Evolutionary conservation across 2,329 filamentous ascomycete species (phyloP), one percentile per base, ranked within the genome.

Genomic region (Monosporascus cannonballus): DNA sequence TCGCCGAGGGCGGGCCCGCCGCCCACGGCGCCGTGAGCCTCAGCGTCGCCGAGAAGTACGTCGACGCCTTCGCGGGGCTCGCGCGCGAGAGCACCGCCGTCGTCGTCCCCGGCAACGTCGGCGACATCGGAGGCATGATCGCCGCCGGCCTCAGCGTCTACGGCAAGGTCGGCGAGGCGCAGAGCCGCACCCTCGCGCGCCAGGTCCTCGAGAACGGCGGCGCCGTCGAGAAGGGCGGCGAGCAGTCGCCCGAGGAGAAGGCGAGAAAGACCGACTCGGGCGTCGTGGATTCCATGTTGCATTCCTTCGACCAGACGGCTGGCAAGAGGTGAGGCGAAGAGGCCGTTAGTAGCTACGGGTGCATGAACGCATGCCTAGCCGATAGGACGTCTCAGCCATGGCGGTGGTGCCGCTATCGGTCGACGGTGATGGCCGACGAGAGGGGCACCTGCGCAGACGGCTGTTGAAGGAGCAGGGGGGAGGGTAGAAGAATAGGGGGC

Each of bases 41-140:
- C 56, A 89, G 81, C 15, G 90, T 99, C 8, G 94, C 94, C 0
- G 94, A 99, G 80, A 96, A 96, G 73, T 99, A 99, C 64, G 94
- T 99, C 50, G 93, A 95, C 46, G 94, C 94, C 4, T 99, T 97
- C 66, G 86, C 82, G 61, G 90, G 92, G 67, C 77, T 99, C 61
- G 94, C 94, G 49, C 94, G 93, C 74, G 92, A 99, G 76, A 90
- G 94, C 63, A 99, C 94, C 3, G 89, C 91, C 4, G 87, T 99
- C 27, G 90, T 99, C 20, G 92, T 99, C 15, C 94, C 94, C 1
- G 94, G 94, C 11, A 97, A 99, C 66, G 90, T 99, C 38, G 94
- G 94, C 55, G 94, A 99, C 68, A 92, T 99, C 62, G 87, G 90
- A 51, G 85, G 90, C 61, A 96, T 99, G 92, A 97, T 99, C 69